Percentiles rank a stretch among this genome's conserved stretches.
These are phyloP conservation scores for Pseudogymnoascus sp. DNA, from an alignment of 2,329 filamentous ascomycete genomes.

Conservation along the genomic window DNA sequence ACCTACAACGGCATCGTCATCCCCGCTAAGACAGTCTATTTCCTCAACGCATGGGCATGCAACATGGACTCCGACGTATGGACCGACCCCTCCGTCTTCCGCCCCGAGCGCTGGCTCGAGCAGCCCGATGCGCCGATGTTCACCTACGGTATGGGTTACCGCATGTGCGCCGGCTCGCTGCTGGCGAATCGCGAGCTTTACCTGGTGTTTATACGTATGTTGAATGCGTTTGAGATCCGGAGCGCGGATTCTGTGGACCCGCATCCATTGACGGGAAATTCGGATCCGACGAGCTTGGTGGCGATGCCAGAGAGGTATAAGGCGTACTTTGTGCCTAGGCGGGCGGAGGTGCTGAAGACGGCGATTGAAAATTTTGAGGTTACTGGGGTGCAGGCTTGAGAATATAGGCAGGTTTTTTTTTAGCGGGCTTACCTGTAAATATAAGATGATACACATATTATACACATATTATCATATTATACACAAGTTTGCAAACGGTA, in stretches of 20 bases:
- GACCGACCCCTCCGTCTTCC: conserved; percentile 49
- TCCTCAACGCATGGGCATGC: conserved; percentile 60
- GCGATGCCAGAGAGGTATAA: conserved; percentile 51
- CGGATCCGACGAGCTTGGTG: conserved; percentile 54
- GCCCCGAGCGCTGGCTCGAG: conserved; percentile 55
- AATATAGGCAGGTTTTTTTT: neutral
- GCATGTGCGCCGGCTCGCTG: conserved; percentile 58
- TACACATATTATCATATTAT: neutral
- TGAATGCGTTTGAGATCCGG: conserved; percentile 53
- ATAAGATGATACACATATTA: neutral
- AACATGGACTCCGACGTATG: conserved; percentile 56
- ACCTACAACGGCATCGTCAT: conserved; percentile 49
- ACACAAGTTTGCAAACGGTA: neutral
- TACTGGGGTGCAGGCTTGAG: conserved; percentile 10
- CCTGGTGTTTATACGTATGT: conserved; percentile 51
- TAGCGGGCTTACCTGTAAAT: neutral
- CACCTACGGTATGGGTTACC: conserved; percentile 57
- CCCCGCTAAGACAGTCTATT: conserved; percentile 54
- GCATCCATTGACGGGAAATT: conserved; percentile 50
- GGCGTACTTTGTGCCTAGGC: conserved; percentile 49
- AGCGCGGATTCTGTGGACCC: conserved; percentile 46
- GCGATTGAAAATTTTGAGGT: conserved; percentile 28
- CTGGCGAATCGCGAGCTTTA: conserved; percentile 59
- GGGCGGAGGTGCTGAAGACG: conserved; percentile 35
- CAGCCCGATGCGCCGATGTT: conserved; percentile 52